Conservation (phyloP, 2,329 filamentous ascomycete genomes). For the Trichoderma semiorbis region DNA sequence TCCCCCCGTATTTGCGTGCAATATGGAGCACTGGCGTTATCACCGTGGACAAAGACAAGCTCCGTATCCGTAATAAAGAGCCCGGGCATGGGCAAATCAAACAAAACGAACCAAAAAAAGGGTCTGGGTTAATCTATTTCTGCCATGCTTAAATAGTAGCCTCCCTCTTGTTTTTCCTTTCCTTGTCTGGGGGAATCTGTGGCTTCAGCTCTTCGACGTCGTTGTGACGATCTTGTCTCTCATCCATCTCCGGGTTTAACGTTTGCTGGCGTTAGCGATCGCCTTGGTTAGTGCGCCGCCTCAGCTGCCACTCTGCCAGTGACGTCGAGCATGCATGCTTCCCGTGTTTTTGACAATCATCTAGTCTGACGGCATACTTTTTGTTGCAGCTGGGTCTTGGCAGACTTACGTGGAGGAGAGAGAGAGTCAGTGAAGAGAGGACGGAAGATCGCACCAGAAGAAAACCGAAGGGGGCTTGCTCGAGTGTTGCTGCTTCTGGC, state of each 20-base stretch:
- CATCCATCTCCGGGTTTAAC: constrained; percentile 13
- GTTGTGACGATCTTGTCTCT: constrained; percentile 18
- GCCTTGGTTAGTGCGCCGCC: constrained; percentile 15
- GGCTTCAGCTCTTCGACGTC: constrained; percentile 13
- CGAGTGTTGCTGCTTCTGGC: constrained; percentile 1
- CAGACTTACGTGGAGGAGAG: constrained; percentile 9
- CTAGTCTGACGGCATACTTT: constrained; percentile 5
- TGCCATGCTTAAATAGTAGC: constrained; percentile 14
- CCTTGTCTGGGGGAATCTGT: not conserved
- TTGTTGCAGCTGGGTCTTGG: not conserved
- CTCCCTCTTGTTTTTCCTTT: not conserved
- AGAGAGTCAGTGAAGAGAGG: not conserved
- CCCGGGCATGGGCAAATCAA: not conserved
- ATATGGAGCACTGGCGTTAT: not conserved
- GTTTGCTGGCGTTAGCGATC: constrained; percentile 13
- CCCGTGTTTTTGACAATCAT: not conserved
- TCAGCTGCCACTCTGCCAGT: constrained; percentile 14
- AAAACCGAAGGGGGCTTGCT: not conserved
- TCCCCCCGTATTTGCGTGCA: constrained; percentile 4
- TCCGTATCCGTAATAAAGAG: constrained; percentile 8
- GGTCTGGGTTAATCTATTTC: not conserved
- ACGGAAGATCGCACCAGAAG: not conserved
- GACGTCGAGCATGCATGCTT: constrained; percentile 17
- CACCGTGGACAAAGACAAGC: not conserved
- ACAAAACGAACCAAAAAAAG: not conserved